Conservation (phyloP, 208 protist species). For the Lotmaria passim region DNA sequence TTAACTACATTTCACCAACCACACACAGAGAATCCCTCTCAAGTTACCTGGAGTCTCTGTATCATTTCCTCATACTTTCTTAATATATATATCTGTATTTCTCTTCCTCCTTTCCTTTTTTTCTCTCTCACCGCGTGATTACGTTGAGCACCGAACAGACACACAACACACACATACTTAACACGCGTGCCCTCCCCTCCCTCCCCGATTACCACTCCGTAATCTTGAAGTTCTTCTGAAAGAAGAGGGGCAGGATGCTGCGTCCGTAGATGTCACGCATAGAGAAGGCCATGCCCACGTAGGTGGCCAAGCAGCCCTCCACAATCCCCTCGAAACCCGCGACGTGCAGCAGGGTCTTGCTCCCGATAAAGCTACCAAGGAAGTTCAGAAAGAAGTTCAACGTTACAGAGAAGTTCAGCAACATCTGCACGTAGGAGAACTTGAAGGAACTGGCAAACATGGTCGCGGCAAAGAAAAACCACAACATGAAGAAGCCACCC, state of each 20-base stretch:
- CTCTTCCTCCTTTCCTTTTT: too few species aligned
- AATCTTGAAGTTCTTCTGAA: slow-evolving; percentile 37
- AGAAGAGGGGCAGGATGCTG: slow-evolving; percentile 45
- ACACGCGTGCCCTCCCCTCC: neutral
- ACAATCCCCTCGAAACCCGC: slow-evolving; percentile 62
- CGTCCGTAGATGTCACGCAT: slow-evolving; percentile 46
- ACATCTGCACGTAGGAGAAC: slow-evolving; percentile 26
- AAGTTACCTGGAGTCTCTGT: too few species aligned
- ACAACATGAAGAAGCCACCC: slow-evolving; percentile 35
- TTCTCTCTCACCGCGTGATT: too few species aligned
- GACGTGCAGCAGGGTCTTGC: slow-evolving; percentile 33
- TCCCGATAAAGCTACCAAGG: slow-evolving; percentile 38
- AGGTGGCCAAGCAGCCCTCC: slow-evolving; percentile 43
- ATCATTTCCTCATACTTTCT: too few species aligned
- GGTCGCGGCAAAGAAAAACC: slow-evolving; percentile 34
- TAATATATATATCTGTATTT: neutral
- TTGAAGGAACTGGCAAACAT: slow-evolving; percentile 38
- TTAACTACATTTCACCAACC: too few species aligned
- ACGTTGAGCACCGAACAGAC: too few species aligned
- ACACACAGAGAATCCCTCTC: too few species aligned
- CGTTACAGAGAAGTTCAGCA: slow-evolving; percentile 30
- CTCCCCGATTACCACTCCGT: slow-evolving; percentile 39
- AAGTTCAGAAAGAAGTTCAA: slow-evolving; percentile 52
- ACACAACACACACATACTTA: slow-evolving; percentile 12
- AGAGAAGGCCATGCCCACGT: slow-evolving; percentile 54